These are phyloP conservation scores for Ceratobasidium theobromae DNA, from an alignment of 1,284 basidiomycete species.

Conservation along the genomic window DNA sequence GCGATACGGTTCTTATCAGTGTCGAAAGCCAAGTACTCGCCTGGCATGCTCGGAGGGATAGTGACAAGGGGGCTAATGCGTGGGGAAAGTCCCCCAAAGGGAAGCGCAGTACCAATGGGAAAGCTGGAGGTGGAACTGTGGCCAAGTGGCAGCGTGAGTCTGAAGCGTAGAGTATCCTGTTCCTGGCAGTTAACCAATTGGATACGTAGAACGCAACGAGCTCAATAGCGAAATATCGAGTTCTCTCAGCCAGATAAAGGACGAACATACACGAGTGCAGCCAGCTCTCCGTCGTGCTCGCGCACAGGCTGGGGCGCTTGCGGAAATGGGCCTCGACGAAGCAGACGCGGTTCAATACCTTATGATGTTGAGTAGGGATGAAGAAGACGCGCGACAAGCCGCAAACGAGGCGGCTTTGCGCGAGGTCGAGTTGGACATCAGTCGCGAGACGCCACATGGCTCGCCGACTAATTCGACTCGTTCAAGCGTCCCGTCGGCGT, in stretches of 20 bases:
- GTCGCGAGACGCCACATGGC: background rate
- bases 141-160: constrained; percentile 59
- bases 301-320: constrained; percentile 59
- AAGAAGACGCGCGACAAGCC: constrained; percentile 50
- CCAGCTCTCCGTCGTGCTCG: constrained; percentile 52
- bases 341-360: constrained; percentile 78
- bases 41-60: constrained; percentile 59
- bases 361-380: constrained; percentile 83
- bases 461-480: constrained; percentile 3
- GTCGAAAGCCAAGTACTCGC: constrained; percentile 66
- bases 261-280: constrained; percentile 49
- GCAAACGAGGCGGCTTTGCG: background rate
- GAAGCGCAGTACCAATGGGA: constrained; percentile 45
- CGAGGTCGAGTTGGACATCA: background rate
- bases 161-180: background rate
- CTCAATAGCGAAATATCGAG: constrained; percentile 66
- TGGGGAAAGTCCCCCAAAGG: constrained; percentile 33
- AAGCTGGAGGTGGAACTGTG: constrained; percentile 41
- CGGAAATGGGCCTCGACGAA: constrained; percentile 72
- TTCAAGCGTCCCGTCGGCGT: constrained; percentile 18
- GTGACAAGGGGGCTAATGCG: constrained; percentile 42
- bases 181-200: constrained; percentile 13
- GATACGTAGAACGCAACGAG: constrained; percentile 58
- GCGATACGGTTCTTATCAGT: constrained; percentile 62
- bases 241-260: constrained; percentile 55